Evolutionary conservation across 2,329 filamentous ascomycete genomes (phyloP).

Genomic region (Allantophomopsis cytisporea): DNA sequence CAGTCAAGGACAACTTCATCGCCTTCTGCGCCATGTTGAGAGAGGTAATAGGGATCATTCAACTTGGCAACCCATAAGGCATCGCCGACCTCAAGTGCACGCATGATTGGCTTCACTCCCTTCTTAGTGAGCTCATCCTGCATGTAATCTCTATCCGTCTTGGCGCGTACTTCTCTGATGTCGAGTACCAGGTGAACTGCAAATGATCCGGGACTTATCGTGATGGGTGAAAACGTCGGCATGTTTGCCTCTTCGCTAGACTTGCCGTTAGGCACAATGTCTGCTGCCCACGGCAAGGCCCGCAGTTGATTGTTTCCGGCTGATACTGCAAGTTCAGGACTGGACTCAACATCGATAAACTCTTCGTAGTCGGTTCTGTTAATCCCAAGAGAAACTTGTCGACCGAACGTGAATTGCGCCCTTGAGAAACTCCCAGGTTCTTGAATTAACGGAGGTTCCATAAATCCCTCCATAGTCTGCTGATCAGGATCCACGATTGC

Average conservation of each 20-base stretch:
- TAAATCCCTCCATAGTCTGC: slow-evolving; percentile 7
- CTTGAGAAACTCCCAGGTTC: neutral
- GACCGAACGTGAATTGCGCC: neutral
- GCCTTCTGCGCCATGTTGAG: slow-evolving; percentile 43
- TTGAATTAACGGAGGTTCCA: neutral
- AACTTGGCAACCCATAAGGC: slow-evolving; percentile 69
- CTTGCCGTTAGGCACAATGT: slow-evolving; percentile 13
- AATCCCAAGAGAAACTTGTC: neutral
- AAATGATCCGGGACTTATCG: slow-evolving; percentile 50
- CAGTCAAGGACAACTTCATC: slow-evolving; percentile 66
- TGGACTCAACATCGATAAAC: slow-evolving; percentile 4
- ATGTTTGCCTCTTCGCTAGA: slow-evolving; percentile 8
- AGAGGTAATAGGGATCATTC: slow-evolving; percentile 41
- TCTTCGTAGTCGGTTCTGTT: neutral
- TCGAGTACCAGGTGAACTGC: slow-evolving; percentile 63
- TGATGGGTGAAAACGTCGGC: slow-evolving; percentile 39
- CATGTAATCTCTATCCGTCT: slow-evolving; percentile 65
- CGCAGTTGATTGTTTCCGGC: neutral
- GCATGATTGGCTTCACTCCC: slow-evolving; percentile 51
- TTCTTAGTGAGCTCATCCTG: slow-evolving; percentile 55
- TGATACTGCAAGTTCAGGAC: neutral
- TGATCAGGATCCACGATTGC: slow-evolving; percentile 12
- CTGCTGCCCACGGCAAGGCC: neutral
- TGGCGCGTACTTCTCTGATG: slow-evolving; percentile 59
- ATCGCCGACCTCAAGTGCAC: slow-evolving; percentile 60